Base-by-base conservation (phyloP, 768 basidiomycete genomes). In the Coprinellus micaceus region DNA sequence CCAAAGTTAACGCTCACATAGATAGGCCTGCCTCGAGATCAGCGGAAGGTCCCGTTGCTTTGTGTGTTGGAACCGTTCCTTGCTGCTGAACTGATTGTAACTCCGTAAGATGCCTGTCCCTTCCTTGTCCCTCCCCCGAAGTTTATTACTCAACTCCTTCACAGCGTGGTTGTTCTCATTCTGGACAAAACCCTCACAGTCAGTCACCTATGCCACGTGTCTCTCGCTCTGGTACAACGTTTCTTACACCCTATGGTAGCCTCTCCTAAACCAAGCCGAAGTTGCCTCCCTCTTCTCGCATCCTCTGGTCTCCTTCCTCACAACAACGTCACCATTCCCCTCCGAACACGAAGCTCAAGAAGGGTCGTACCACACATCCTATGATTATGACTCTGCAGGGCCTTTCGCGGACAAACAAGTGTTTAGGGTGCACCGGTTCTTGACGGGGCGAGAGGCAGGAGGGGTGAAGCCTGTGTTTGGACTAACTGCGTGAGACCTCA, bases 401-500 rank as follows among this genome's bases (percentile, higher is more conserved):
- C 74, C 76, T 1, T 71, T 74, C 7, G 69, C 66, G 6, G 29
- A 26, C 24, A 68, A 64, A 39, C 71, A 78, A 39, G 66, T 66
- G 5, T 72, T 79, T 17, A 82, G 91, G 22, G 77, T 84, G 60
- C 93, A 95, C 69, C 74, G 78, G 17, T 96, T 96, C 74, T 75
- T 94, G 50, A 96, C 93, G 1, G 94, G 94, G 0, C 75, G 92
- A 40, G 93, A 96, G 66, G 83, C 80, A 2, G 85, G 86, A 13
- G 92, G 93, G 0, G 81, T 91, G 13, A 94, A 92, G 64, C 93
- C 93, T n/a, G 82, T 95, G 0, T 91, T 85, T 61, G 93, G 93
- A 7, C 71, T 96, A 9, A 96, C 93, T 26, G 84, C 92, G 91
- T 94, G 67, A 60, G 88, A 80, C 6, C 10, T 33, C 33, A 6